Conservation (phyloP, 1,284 basidiomycete genomes). For the Psilocybe mexicana region DNA sequence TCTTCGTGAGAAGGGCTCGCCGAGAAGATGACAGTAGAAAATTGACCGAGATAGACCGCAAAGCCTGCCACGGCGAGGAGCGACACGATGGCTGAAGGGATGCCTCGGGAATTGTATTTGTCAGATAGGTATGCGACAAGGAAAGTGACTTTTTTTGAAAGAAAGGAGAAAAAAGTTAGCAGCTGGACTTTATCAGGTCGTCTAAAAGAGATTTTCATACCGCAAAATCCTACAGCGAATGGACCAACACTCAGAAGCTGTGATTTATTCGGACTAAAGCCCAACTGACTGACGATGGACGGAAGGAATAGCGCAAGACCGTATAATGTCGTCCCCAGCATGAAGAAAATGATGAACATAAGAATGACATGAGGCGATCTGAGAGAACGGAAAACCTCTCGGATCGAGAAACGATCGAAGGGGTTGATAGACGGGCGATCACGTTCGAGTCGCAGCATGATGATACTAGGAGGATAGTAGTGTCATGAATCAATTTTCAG, state of each 20-base stretch:
- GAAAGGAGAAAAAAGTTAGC: too few species aligned
- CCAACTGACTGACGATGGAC: conserved; percentile 48
- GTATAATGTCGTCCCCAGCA: conserved; percentile 46
- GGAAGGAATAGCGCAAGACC: conserved; percentile 52
- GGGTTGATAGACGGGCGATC: conserved; percentile 32
- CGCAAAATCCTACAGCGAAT: conserved; percentile 44
- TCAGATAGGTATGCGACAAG: conserved; percentile 41
- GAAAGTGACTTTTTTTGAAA: conserved; percentile 34
- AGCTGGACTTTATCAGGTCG: not conserved
- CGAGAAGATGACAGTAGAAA: not conserved
- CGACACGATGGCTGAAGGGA: conserved; percentile 21
- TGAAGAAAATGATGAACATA: conserved; percentile 43
- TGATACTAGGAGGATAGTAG: conserved; percentile 15
- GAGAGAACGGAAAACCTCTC: conserved; percentile 27
- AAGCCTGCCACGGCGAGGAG: conserved; percentile 42
- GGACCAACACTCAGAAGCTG: conserved; percentile 52
- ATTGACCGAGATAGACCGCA: conserved; percentile 45
- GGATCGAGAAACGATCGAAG: conserved; percentile 31
- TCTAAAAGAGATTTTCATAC: conserved; percentile 26
- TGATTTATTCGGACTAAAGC: conserved; percentile 40
- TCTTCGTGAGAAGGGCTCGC: not conserved
- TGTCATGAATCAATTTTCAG: not conserved
- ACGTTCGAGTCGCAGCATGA: conserved; percentile 29
- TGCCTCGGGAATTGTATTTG: conserved; percentile 41
- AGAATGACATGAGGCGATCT: conserved; percentile 36